Conservation (phyloP, 1,284 basidiomycete genomes). For the Rhodotorula sp. region DNA sequence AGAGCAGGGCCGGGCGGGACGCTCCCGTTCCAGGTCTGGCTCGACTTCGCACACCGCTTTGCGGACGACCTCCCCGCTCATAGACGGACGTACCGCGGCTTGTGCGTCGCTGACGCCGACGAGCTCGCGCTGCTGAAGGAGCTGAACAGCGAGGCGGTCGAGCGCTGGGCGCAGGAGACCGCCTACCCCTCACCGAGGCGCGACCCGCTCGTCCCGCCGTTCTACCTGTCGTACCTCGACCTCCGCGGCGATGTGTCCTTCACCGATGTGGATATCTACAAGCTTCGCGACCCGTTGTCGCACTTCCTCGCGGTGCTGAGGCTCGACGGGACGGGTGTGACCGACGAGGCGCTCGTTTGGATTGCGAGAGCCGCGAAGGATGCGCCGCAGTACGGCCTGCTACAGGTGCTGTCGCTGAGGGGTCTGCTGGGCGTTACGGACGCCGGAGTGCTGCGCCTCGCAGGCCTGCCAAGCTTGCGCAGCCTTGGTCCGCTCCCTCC, state of each 20-base stretch:
- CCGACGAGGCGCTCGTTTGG: conserved; percentile 29
- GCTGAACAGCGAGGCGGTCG: conserved; percentile 13
- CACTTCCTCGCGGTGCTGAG: conserved; percentile 30
- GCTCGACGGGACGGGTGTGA: conserved; percentile 25
- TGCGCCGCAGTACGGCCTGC: conserved; percentile 8
- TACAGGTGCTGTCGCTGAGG: conserved; percentile 18
- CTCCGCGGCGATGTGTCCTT: conserved; percentile 18
- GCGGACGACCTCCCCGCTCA: conserved; percentile 1
- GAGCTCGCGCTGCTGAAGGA: conserved; percentile 20
- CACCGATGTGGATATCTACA: conserved; percentile 26
- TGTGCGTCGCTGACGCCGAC: conserved; percentile 11
- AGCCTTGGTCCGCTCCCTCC: conserved; percentile 15
- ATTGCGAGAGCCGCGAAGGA: conserved; percentile 17
- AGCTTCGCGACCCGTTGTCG: conserved; percentile 23
- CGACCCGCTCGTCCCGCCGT: conserved; percentile 13
- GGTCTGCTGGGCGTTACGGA: conserved; percentile 17
- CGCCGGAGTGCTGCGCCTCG: conserved; percentile 4
- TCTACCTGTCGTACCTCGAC: conserved; percentile 36
- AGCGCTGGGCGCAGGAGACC: not conserved
- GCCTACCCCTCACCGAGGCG: not conserved
- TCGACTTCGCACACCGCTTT: conserved; percentile 17
- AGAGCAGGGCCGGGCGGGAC: not conserved
- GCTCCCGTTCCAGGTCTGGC: conserved; percentile 30
- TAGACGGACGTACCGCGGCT: conserved; percentile 26
- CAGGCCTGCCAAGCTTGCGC: conserved; percentile 16